Base-by-base conservation (phyloP, 345 rosid genomes). In the Camelina hispida region DNA sequence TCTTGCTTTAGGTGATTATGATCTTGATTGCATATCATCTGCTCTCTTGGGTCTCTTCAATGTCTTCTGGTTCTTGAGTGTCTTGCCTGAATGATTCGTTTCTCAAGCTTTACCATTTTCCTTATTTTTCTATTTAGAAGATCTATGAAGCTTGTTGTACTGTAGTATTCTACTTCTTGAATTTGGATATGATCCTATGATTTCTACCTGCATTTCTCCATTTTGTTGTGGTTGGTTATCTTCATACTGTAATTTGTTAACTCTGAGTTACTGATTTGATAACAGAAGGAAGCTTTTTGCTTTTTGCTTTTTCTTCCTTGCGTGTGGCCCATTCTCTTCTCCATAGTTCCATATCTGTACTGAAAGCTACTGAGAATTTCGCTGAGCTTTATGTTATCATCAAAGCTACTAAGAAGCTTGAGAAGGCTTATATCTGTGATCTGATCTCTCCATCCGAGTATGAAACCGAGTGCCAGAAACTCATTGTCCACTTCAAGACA, bases 301-400 rank as follows among this genome's bases (percentile, higher is more conserved):
- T 35, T 32, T n/a, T n/a, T n/a, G n/a, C n/a, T n/a, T n/a, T 42
- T 47, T 6, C 4, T 32, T 42, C 74, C 86, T 83, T 86, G 97
- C 96, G 84, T 96, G 98, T 94, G 96, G 80, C 97, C 98, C 96
- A 67, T 89, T 84, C 87, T 84, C 97, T 94, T 88, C 96, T 91
- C 96, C 98, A 87, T 59, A 71, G 83, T 71, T 80, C 78, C 69
- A 1, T 38, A 7, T n/a, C 14, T 52, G 6, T 5, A 56, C 38
- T 70, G 48, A 48, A 55, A 28, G 25, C 57, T 52, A n/a, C 54
- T 32, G 99, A 93, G 75, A 95, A 93, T 63, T 95, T 95, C 72
- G 94, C 97, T 0, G 98, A 93, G 90, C 90, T 95, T 8, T 95
- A 84, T 42, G 99, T 98, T 16, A 95, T 95, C 57, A 89, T 95